Evolutionary conservation across 208 protist genomes (phyloP).

Genomic region (Trypanosoma cruzi): DNA sequence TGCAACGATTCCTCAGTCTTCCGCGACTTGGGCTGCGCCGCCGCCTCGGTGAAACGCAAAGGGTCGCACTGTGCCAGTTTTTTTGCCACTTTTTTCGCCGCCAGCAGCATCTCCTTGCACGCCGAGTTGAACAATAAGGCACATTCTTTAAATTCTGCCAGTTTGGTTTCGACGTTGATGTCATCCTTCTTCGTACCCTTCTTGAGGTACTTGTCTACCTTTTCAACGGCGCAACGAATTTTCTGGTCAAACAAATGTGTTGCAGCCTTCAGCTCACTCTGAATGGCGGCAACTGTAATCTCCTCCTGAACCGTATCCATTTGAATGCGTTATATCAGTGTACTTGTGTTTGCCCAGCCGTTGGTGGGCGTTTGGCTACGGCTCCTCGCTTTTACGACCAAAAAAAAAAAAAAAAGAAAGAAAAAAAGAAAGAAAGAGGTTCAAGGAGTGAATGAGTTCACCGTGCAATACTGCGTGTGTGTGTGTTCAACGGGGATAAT

Average conservation of each 20-base stretch:
- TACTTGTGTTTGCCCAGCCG: too few species aligned
- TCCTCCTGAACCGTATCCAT: neutral
- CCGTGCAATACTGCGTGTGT: too few species aligned
- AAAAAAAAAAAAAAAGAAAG: too few species aligned
- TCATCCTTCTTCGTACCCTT: neutral
- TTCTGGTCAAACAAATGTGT: slow-evolving; percentile 6
- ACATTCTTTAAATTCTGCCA: slow-evolving; percentile 19
- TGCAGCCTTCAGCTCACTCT: neutral
- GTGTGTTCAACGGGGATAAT: too few species aligned
- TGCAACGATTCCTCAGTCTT: neutral
- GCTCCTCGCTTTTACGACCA: too few species aligned
- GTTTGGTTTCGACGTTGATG: neutral
- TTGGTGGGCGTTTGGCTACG: too few species aligned
- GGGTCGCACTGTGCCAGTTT: neutral
- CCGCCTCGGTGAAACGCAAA: too few species aligned
- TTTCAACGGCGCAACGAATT: slow-evolving; percentile 1
- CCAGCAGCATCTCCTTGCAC: neutral
- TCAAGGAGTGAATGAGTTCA: too few species aligned
- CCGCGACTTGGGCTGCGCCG: neutral
- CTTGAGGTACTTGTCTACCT: slow-evolving; percentile 20
- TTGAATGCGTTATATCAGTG: neutral
- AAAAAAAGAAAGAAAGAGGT: too few species aligned
- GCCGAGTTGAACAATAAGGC: slow-evolving; percentile 16
- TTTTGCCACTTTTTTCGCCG: neutral
- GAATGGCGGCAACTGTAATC: neutral